Conservation (phyloP, 2,329 filamentous ascomycete genomes). For the Fusarium neocosmosporiellum region DNA sequence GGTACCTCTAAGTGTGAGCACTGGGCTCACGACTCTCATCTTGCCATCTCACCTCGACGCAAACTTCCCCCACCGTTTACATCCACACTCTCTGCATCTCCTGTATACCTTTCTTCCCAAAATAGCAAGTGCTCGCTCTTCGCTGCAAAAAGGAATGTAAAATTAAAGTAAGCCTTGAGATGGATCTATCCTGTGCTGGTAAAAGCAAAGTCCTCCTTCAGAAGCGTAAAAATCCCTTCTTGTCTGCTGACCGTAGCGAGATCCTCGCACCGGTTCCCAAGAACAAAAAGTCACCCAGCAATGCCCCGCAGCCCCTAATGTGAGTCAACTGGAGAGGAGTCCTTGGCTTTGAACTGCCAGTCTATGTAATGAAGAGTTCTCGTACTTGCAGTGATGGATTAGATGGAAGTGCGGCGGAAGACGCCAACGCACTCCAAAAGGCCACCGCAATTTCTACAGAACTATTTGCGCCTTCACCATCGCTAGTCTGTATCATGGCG, state of each 20-base stretch:
- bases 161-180: rapidly evolving
- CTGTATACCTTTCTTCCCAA: not conserved
- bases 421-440: not conserved
- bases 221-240: too few species aligned
- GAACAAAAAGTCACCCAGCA: not conserved
- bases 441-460: too few species aligned
- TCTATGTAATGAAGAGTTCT: not conserved
- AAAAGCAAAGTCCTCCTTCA: not conserved
- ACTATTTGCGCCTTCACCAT: too few species aligned
- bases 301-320: not conserved
- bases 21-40: not conserved
- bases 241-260: not conserved
- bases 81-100: not conserved
- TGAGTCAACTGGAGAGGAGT: not conserved
- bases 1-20: not conserved
- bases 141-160: not conserved
- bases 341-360: not conserved
- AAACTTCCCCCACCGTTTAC: not conserved
- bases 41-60: not conserved
- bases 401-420: not conserved
- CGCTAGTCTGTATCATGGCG: conserved; percentile 15
- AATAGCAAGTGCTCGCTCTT: not conserved
- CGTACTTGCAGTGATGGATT: not conserved
- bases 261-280: too few species aligned
- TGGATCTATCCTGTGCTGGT: not conserved